Base-by-base conservation (phyloP, 805 yeast genomes). In the Wickerhamomyces xylosicus region DNA sequence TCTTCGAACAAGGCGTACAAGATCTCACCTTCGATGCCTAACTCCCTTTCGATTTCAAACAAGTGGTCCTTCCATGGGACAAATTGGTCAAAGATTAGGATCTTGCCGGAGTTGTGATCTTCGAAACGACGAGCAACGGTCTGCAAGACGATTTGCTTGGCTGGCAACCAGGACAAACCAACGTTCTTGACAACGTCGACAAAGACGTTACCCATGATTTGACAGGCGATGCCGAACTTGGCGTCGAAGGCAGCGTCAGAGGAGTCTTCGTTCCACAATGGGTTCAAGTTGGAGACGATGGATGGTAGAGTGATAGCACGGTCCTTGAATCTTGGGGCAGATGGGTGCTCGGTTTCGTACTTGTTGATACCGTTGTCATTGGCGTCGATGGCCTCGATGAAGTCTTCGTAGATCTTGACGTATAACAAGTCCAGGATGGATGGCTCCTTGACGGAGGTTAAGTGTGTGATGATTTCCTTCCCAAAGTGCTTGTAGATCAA, bases 31-130 rank as follows among this genome's bases (percentile, higher is more conserved):
- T 64, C 67, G 18, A 72, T 69, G 19, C 64, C 62, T 47, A 72
- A 62, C 41, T 71, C 79, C 47, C 66, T 71, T 60, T 92, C 96
- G 42, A 85, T 66, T 16, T 67, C 65, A 57, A 76, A 85, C 36
- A 90, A 66, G 58, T 92, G 97, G 56, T 86, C 96, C 59, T 87
- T 89, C 98, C 98, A 92, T 35, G 95, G 95, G 38, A 85, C 83
- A 57, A 82, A 85, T 44, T 72, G 71, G n/a, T 73, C 77, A 44
- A 92, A 69, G 4, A 84, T 70, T 10, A 92, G 50, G 34, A 90
- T 78, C 45, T 79, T 74, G 32, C 96, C 96, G 19, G 81, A 70
- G 40, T 61, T 45, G 52, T 86, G 85, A 38, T 74, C 73, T 19
- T 74, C 61, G 37, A 62, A 62, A 53, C 97, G 72, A 7, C 52